Conservation (phyloP, 2,329 filamentous ascomycete genomes). For the Diplodia mutila region DNA sequence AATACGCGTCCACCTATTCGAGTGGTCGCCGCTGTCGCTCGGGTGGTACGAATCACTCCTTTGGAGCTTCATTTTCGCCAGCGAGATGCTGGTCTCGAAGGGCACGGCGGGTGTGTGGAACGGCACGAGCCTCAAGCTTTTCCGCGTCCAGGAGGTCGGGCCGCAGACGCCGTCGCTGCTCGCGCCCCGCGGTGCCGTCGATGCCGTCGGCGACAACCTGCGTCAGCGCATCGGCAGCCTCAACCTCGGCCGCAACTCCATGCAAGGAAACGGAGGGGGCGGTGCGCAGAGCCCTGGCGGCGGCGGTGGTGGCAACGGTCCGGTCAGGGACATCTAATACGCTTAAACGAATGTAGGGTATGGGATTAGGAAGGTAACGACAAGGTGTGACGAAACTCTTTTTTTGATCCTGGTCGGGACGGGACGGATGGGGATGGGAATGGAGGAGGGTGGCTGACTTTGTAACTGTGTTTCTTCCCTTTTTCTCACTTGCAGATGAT, state of each 20-base stretch:
- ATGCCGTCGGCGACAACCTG: constrained; percentile 88
- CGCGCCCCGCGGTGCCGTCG: constrained; percentile 85
- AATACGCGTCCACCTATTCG: constrained; percentile 82
- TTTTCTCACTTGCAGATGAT: not conserved
- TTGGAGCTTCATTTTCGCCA: constrained; percentile 90
- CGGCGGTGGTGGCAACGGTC: constrained; percentile 26
- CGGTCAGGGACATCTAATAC: constrained; percentile 42
- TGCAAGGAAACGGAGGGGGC: constrained; percentile 28
- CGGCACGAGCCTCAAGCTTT: constrained; percentile 83
- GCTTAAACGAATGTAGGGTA: not conserved
- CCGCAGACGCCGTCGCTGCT: constrained; percentile 79
- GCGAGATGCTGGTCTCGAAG: constrained; percentile 84
- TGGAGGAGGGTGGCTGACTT: not conserved
- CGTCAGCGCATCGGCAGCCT: constrained; percentile 84
- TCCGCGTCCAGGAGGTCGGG: constrained; percentile 84
- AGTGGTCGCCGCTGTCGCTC: constrained; percentile 87
- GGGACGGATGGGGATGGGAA: not conserved
- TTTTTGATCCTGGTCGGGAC: not conserved
- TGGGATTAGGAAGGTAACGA: not conserved
- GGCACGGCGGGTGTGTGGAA: constrained; percentile 95
- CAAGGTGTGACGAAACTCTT: constrained; percentile 4
- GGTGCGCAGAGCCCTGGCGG: constrained; percentile 28
- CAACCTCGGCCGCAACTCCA: constrained; percentile 60
- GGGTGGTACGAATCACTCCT: constrained; percentile 96
- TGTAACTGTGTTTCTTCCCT: not conserved